Evolutionary conservation across 2,329 filamentous ascomycete genomes (phyloP), one percentile per base, ranked within the genome.

Genomic region (Sordariomycetes sp.): DNA sequence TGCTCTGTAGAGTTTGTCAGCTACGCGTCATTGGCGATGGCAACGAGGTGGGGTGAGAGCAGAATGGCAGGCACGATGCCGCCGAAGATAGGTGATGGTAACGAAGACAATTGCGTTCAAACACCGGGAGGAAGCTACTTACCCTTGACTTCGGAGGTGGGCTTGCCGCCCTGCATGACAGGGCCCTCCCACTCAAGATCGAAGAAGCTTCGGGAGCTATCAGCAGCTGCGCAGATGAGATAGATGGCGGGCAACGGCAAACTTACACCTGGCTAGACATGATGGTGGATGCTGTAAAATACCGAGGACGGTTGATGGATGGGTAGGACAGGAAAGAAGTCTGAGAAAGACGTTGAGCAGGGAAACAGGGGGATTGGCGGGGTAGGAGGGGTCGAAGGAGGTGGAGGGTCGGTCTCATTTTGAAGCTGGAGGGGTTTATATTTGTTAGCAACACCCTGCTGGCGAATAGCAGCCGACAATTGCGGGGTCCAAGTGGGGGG

Each of bases 231-330:
- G 6, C 17, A 50, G 45, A 48, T n/a, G n/a, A 50, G 45, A 10
- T 12, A 50, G 24, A 22, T 22, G 8, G 45, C 10, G 24, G 45
- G 45, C 45, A 24, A 22, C 4, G 45, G 45, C 45, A 50, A 53
- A 80, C 84, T 76, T 78, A 89, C 76, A 84, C 84, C 72, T 86
- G 84, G 72, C 78, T 75, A 61, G 64, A 60, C 90, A 95, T 96
- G 73, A 79, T 85, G 78, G 80, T 75, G 68, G 85, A 74, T 71
- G 87, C 77, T 61, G 72, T 75, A 65, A 77, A 80, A 65, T 72
- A 75, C 65, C 75, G 71, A 62, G 65, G 69, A 66, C 65, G 69
- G 69, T 68, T 71, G 68, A 66, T 42, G 58, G 60, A 56, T 56
- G 55, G 48, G 24, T 56, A 39, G n/a, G 42, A 45, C 36, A 60